Percentiles rank a stretch among this genome's conserved stretches.
Evolutionary conservation across 805 yeast genomes (phyloP).

Genomic region (Pichia thaimueangensis): DNA sequence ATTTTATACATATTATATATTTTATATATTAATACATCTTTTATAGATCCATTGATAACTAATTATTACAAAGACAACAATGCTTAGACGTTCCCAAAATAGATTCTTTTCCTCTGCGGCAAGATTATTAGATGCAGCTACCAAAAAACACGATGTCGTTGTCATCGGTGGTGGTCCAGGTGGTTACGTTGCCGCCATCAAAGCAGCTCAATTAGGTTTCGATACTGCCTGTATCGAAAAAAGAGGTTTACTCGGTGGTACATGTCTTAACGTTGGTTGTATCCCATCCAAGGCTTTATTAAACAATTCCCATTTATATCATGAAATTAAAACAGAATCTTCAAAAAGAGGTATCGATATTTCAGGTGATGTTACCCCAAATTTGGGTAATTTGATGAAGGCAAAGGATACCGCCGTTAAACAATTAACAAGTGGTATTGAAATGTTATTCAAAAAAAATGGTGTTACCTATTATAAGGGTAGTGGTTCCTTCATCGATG

Average conservation of each 20-base stretch:
- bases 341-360: constrained; percentile 86
- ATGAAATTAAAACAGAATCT: constrained; percentile 81
- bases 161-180: constrained; percentile 99
- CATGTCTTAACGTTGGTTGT: constrained; percentile 98
- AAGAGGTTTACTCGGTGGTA: constrained; percentile 95
- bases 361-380: constrained; percentile 57
- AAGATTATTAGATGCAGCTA: constrained; percentile 26
- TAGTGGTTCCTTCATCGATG: constrained; percentile 79
- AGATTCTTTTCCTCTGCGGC: constrained; percentile 13
- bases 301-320: constrained; percentile 91
- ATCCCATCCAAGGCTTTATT: constrained; percentile 94
- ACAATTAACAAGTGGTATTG: constrained; percentile 90
- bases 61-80: constrained; percentile 11
- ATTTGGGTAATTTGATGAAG: constrained; percentile 74
- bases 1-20: too few species aligned
- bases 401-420: constrained; percentile 89
- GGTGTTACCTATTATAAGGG: constrained; percentile 94
- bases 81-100: constrained; percentile 22
- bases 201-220: constrained; percentile 93
- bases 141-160: constrained; percentile 74
- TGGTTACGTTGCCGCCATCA: constrained; percentile 98
- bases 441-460: constrained; percentile 91
- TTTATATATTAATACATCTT: too few species aligned
- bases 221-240: constrained; percentile 96
- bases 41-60: too few species aligned